phyloP scores from a whole-genome alignment of 2,329 filamentous ascomycete genomes.

The Zymoseptoria passerinii region DNA sequence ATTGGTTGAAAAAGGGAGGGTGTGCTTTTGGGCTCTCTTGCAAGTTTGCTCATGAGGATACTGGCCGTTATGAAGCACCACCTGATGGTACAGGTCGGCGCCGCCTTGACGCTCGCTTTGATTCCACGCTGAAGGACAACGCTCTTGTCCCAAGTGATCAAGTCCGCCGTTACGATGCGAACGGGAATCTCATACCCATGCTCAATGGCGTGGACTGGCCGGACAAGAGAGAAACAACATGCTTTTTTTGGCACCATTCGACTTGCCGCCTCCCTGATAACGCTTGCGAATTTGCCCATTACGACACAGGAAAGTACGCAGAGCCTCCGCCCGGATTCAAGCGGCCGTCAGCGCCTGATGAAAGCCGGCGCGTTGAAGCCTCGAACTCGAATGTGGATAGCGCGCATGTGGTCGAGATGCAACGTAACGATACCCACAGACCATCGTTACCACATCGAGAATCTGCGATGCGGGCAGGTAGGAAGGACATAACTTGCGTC shows the following conservation, averaged over 20 bases:
- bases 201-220: background rate
- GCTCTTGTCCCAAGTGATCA: background rate
- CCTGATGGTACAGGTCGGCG: background rate
- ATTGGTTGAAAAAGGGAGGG: background rate
- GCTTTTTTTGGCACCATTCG: conserved; percentile 9
- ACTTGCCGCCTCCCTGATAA: conserved; percentile 2
- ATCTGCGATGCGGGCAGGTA: background rate
- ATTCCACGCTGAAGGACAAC: background rate
- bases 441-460: background rate
- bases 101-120: background rate
- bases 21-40: conserved; percentile 2
- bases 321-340: background rate
- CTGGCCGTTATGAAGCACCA: background rate
- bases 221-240: conserved; percentile 6
- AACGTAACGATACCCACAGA: background rate
- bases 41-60: conserved; percentile 2
- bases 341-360: conserved; percentile 2
- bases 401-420: background rate
- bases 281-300: conserved; percentile 3
- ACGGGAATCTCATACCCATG: background rate
- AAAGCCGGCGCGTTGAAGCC: background rate
- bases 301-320: conserved; percentile 1
- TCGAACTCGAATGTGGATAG: background rate
- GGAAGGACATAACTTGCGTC: conserved; percentile 8
- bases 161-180: background rate